Evolutionary conservation across 345 rosid genomes (phyloP).

Genomic region (Rhodomyrtus tomentosa): DNA sequence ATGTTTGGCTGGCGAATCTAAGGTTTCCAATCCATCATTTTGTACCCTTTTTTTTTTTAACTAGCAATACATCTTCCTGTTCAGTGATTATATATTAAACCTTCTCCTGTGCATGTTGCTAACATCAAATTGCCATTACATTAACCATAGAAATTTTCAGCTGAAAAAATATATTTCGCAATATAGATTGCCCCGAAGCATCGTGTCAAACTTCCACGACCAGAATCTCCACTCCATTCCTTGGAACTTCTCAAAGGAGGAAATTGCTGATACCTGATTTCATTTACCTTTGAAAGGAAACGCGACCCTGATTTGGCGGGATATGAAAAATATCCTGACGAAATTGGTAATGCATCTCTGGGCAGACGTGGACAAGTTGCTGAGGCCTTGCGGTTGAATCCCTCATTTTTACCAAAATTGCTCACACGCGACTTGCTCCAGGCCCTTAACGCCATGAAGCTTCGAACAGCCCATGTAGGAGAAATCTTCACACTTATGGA

Average conservation of each 20-base stretch:
- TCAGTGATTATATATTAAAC: neutral
- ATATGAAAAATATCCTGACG: neutral
- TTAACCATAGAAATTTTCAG: neutral
- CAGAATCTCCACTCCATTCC: neutral
- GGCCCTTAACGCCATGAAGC: neutral
- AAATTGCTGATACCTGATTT: too few relatives aligned
- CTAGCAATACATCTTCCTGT: neutral
- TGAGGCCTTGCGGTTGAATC: neutral
- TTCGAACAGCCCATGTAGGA: neutral
- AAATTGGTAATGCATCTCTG: too few relatives aligned
- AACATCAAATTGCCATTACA: neutral
- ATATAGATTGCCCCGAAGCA: too few relatives aligned
- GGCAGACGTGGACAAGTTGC: neutral
- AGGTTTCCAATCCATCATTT: neutral
- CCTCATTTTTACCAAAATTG: too few relatives aligned
- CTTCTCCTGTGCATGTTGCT: neutral
- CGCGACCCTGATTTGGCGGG: too few relatives aligned
- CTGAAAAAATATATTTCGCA: neutral
- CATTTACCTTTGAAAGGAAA: too few relatives aligned
- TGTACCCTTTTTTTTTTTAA: neutral
- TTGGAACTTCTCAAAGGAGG: neutral
- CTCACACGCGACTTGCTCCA: neutral
- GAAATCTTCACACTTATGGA: neutral
- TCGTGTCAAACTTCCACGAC: too few relatives aligned
- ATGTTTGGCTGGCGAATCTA: rapidly evolving